Conservation (phyloP, 192 early-diverging fungal species). For the Entophlyctis luteolus region DNA sequence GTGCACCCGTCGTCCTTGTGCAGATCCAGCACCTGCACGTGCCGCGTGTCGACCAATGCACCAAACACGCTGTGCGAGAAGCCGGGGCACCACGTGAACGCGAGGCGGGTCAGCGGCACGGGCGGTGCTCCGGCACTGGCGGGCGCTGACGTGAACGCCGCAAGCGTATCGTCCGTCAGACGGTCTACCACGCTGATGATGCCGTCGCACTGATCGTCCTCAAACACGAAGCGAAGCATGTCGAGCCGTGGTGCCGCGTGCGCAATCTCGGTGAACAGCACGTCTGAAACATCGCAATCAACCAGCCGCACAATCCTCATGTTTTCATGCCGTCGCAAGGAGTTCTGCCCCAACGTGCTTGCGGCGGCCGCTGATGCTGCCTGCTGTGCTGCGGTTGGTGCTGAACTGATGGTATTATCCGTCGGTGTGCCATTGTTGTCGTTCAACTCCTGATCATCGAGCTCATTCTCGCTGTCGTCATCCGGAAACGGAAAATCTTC, state of each 20-base stretch:
- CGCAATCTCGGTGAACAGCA: slow-evolving; percentile 30
- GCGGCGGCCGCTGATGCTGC: not conserved
- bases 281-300: slow-evolving; percentile 50
- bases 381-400: not conserved
- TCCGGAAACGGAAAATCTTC: not conserved
- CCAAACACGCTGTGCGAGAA: slow-evolving; percentile 32
- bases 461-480: not conserved
- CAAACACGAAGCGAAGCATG: slow-evolving; percentile 49
- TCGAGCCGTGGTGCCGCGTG: slow-evolving; percentile 27
- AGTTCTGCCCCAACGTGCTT: not conserved
- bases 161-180: slow-evolving; percentile 30
- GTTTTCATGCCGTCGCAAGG: slow-evolving; percentile 22
- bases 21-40: slow-evolving; percentile 40
- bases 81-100: slow-evolving; percentile 41
- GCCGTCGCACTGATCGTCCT: slow-evolving; percentile 44
- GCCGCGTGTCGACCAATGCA: slow-evolving; percentile 8
- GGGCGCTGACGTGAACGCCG: slow-evolving; percentile 10
- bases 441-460: not conserved
- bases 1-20: slow-evolving; percentile 45
- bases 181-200: slow-evolving; percentile 29
- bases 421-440: not conserved
- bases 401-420: not conserved
- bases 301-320: slow-evolving; percentile 46
- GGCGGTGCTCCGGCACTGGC: not conserved
- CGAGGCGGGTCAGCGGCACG: slow-evolving; percentile 25